Conservation (phyloP, 2,329 filamentous ascomycete genomes). For the Intubia oerlemansii region DNA sequence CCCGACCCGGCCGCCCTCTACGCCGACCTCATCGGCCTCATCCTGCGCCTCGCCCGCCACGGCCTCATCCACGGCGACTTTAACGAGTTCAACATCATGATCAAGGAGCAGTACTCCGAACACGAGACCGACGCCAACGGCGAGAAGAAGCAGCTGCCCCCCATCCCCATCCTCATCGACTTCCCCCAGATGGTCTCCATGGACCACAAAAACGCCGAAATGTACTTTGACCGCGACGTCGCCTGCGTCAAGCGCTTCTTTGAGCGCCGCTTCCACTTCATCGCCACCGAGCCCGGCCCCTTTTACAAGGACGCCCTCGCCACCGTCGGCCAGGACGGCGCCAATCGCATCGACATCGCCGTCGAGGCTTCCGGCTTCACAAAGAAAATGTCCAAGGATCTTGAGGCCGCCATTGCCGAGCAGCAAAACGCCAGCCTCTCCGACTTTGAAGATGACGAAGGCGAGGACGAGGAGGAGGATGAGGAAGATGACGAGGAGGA, state of each 20-base stretch:
- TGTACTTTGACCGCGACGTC: conserved; percentile 94
- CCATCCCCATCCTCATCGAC: conserved; percentile 79
- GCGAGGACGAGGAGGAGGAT: conserved; percentile 12
- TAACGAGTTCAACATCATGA: conserved; percentile 96
- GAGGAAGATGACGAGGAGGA: conserved; percentile 13
- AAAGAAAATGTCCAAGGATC: conserved; percentile 87
- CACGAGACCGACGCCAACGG: conserved; percentile 27
- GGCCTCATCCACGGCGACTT: conserved; percentile 95
- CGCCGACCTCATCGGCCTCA: conserved; percentile 71
- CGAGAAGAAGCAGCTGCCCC: conserved; percentile 6
- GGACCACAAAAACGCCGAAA: conserved; percentile 80
- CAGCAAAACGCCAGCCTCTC: conserved; percentile 28
- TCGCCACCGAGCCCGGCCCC: conserved; percentile 60
- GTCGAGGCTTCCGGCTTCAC: conserved; percentile 90
- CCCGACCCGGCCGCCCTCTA: conserved; percentile 74
- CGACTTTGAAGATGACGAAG: conserved; percentile 13
- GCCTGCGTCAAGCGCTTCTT: conserved; percentile 93
- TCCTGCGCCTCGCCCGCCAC: conserved; percentile 62
- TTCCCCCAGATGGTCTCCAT: conserved; percentile 98
- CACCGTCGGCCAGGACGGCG: conserved; percentile 40
- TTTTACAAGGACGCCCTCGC: conserved; percentile 73
- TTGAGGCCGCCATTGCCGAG: conserved; percentile 76
- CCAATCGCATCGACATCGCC: conserved; percentile 58
- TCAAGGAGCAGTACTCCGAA: conserved; percentile 50
- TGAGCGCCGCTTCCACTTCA: conserved; percentile 70